Evolutionary conservation across 192 early-diverging fungal genomes (phyloP).

Genomic region (Paraglomus brasilianum): DNA sequence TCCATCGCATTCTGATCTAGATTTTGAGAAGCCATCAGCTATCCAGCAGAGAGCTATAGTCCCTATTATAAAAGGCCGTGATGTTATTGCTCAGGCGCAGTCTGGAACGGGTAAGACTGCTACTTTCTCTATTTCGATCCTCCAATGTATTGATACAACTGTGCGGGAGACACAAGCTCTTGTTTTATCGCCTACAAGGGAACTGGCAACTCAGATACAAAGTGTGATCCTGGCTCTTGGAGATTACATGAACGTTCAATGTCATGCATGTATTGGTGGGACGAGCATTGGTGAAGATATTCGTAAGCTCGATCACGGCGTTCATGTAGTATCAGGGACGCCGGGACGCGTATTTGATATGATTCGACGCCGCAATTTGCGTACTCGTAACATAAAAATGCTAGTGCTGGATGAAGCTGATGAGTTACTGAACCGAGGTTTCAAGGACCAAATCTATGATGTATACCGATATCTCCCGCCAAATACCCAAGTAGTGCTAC

Average conservation of each 20-base stretch:
- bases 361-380: slow-evolving; percentile 84
- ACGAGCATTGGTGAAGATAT: slow-evolving; percentile 92
- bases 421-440: slow-evolving; percentile 90
- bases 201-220: slow-evolving; percentile 95
- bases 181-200: slow-evolving; percentile 91
- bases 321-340: slow-evolving; percentile 93
- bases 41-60: slow-evolving; percentile 98
- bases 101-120: slow-evolving; percentile 99
- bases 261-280: slow-evolving; percentile 94
- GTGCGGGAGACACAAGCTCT: slow-evolving; percentile 90
- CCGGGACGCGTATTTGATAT: slow-evolving; percentile 97
- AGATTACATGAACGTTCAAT: slow-evolving; percentile 97
- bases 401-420: slow-evolving; percentile 97
- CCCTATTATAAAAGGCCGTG: slow-evolving; percentile 83
- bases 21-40: slow-evolving; percentile 96
- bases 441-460: slow-evolving; percentile 98
- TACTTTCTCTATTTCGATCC: slow-evolving; percentile 91
- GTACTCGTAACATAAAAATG: slow-evolving; percentile 88
- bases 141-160: slow-evolving; percentile 88
- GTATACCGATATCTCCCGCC: slow-evolving; percentile 92
- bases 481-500: slow-evolving; percentile 86
- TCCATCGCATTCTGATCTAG: slow-evolving; percentile 35
- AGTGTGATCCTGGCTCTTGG: slow-evolving; percentile 88
- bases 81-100: slow-evolving; percentile 97
- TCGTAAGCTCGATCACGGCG: slow-evolving; percentile 85